Base-by-base conservation (phyloP, 495 filamentous ascomycete species). In the Cercophora scortea region DNA sequence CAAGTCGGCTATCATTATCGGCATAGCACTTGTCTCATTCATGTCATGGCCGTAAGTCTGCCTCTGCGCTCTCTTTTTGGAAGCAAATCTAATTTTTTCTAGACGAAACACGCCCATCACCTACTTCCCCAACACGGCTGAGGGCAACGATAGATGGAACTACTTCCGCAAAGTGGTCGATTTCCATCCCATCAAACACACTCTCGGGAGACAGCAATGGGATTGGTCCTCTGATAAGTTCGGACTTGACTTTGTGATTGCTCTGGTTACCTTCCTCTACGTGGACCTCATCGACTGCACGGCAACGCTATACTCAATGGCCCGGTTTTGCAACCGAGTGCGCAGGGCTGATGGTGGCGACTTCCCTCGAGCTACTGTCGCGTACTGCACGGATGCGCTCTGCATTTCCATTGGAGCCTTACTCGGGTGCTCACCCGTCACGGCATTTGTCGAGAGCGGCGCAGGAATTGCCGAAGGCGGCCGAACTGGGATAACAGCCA, bases 391-490 rank as follows among this genome's bases (percentile, higher is more conserved):
- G 72, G 82, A 63, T 71, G 86, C 61, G 56, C 78, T 87, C 15
- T 91, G 88, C 56, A 88, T 91, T 61, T 88, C 87, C 1, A 84
- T 91, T 41, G 86, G 87, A 6, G 78, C 84, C 1, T 77, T 93
- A 18, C 77, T 93, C 45, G 88, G 88, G 15, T 77, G 74, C 34
- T 85, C 88, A 4, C 87, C 88, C 0, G 83, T 89, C 3, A 90
- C 88, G 2, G 86, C 86, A 18, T 93, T 89, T 64, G 84, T 93
- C 42, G 88, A 91, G 63, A 88, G 84, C 48, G 87, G 87, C 50
- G 86, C 88, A 7, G 88, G 88, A 43, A 90, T 91, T 60, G 84
- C 86, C 0, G 87, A 90, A 67, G 88, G 88, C 10, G 88, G 87
- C 0, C 80, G 81, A 47, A 91, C 88, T 0, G 88, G 88, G 8